These are phyloP conservation scores for Candida berthetii DNA, from an alignment of 805 yeast species.

Conservation along the genomic window DNA sequence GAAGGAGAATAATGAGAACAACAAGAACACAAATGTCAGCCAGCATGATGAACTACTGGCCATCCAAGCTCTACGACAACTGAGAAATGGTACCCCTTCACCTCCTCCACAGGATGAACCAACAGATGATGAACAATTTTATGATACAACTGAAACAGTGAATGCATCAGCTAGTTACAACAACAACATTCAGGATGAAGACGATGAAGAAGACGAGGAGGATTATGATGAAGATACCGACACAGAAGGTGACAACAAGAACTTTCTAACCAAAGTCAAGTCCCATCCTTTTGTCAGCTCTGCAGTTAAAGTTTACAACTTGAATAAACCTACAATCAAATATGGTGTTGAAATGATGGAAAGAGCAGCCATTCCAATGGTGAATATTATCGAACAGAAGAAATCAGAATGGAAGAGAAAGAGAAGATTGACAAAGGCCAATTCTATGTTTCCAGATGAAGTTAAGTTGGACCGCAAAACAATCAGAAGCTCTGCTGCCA, in stretches of 20 bases:
- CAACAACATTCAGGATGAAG: not conserved
- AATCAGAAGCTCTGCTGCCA: slow-evolving; percentile 2
- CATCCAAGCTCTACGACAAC: slow-evolving; percentile 16
- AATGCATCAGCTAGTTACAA: slow-evolving; percentile 1
- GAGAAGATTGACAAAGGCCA: slow-evolving; percentile 26
- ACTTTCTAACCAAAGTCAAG: slow-evolving; percentile 38
- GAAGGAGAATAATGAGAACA: no score
- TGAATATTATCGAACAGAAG: slow-evolving; percentile 36
- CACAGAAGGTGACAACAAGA: slow-evolving; percentile 3
- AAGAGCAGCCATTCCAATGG: slow-evolving; percentile 49
- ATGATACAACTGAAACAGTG: slow-evolving; percentile 24
- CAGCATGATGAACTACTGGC: not conserved
- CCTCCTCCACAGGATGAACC: slow-evolving; percentile 2
- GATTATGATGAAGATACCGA: not conserved
- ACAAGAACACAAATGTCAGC: not conserved
- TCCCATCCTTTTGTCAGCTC: slow-evolving; percentile 16
- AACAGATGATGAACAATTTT: slow-evolving; percentile 34
- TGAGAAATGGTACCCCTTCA: slow-evolving; percentile 15
- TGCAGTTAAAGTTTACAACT: slow-evolving; percentile 24
- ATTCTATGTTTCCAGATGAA: slow-evolving; percentile 22
- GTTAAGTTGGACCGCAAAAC: slow-evolving; percentile 4
- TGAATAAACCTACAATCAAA: slow-evolving; percentile 40
- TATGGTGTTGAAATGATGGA: slow-evolving; percentile 59
- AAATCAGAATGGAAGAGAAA: slow-evolving; percentile 27
- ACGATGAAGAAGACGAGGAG: not conserved